Percentiles rank a stretch among this genome's conserved stretches.
These are phyloP conservation scores for Heterobasidion parviporum DNA, from an alignment of 1,284 basidiomycete species.

Conservation along the genomic window DNA sequence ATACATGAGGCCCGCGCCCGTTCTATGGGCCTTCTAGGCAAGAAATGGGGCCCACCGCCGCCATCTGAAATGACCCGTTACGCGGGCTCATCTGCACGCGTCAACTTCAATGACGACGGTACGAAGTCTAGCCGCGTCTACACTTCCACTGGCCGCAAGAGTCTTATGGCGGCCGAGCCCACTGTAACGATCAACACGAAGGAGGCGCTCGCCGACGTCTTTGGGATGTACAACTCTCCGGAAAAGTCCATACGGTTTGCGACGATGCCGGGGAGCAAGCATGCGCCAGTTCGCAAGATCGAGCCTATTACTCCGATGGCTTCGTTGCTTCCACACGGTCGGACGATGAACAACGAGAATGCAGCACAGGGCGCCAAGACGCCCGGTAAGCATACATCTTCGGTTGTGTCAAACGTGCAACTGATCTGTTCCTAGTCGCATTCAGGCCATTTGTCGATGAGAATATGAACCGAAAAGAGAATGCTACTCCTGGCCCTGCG, in stretches of 20 bases:
- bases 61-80: conserved; percentile 28
- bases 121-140: conserved; percentile 32
- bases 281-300: conserved; percentile 59
- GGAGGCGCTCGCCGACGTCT: conserved; percentile 88
- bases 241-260: conserved; percentile 58
- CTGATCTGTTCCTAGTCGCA: conserved; percentile 10
- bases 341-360: conserved; percentile 20
- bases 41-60: conserved; percentile 71
- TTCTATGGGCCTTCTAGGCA: conserved; percentile 70
- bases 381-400: conserved; percentile 21
- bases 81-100: conserved; percentile 13
- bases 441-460: conserved; percentile 49
- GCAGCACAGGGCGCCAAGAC: conserved; percentile 28
- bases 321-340: conserved; percentile 17
- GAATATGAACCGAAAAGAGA: conserved; percentile 37
- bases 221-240: conserved; percentile 88
- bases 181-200: conserved; percentile 83
- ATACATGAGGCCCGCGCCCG: conserved; percentile 69
- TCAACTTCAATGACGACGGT: conserved; percentile 48
- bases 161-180: conserved; percentile 35
- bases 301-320: conserved; percentile 33
- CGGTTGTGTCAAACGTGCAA: conserved; percentile 1
- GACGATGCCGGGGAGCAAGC: conserved; percentile 50
- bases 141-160: conserved; percentile 17
- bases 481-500: conserved; percentile 28